These are phyloP conservation scores for Talaromyces sp. DNA, from an alignment of 2,329 filamentous ascomycete genomes.

Conservation along the genomic window DNA sequence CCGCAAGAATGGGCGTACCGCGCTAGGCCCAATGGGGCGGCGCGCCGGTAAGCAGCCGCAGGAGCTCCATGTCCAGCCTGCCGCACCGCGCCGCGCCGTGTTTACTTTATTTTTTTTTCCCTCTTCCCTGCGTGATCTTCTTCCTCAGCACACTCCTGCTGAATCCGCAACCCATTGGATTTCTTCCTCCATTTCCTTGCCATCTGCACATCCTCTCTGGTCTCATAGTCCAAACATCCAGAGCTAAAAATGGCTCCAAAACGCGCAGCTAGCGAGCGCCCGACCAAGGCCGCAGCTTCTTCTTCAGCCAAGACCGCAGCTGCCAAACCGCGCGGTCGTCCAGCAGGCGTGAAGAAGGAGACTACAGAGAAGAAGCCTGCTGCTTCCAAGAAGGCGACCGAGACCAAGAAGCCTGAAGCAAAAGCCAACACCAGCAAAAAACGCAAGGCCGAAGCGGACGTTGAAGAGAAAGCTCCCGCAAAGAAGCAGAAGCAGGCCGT, in stretches of 20 bases:
- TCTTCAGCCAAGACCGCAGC: neutral
- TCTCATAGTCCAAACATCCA: neutral
- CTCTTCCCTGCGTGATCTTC: neutral
- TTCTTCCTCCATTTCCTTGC: neutral
- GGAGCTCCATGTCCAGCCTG: neutral
- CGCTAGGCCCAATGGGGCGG: neutral
- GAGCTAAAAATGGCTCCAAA: constrained; percentile 8
- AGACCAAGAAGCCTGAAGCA: constrained; percentile 11
- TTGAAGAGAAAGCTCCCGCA: constrained; percentile 8
- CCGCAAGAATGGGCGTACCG: neutral
- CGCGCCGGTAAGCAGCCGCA: neutral
- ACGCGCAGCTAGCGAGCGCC: constrained; percentile 5
- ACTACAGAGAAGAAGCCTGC: constrained; percentile 1
- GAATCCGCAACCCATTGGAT: neutral
- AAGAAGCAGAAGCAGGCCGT: constrained; percentile 10
- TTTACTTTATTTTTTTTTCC: neutral
- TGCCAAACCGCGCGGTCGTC: constrained; percentile 9
- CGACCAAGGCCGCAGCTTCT: constrained; percentile 2
- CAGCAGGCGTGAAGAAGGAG: constrained; percentile 6
- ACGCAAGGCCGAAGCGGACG: constrained; percentile 11
- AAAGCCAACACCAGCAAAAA: constrained; percentile 13
- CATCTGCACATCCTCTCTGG: neutral
- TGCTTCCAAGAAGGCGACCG: constrained; percentile 19
- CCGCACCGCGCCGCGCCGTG: neutral
- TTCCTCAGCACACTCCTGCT: neutral